phyloP scores from a whole-genome alignment of 1,139 yeast genomes.

The Geotrichum armillariae region DNA sequence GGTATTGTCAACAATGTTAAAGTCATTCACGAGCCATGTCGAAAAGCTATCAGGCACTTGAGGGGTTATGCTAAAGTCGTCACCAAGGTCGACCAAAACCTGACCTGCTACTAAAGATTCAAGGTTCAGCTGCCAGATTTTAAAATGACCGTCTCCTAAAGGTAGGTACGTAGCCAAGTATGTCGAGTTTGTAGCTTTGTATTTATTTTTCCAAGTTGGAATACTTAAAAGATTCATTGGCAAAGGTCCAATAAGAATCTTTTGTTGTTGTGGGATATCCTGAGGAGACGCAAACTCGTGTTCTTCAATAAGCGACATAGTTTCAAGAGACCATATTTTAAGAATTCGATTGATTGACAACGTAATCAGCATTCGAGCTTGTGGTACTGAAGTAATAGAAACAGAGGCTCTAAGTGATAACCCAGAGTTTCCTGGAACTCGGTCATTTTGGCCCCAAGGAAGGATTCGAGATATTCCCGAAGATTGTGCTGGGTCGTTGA shows the following conservation, averaged over 20 bases:
- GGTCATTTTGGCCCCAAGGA: conserved; percentile 29
- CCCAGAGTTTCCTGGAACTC: conserved; percentile 37
- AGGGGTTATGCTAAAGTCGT: conserved; percentile 31
- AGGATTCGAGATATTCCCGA: conserved; percentile 25
- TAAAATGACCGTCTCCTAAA: conserved; percentile 46
- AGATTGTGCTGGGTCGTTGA: conserved; percentile 30
- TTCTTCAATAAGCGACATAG: conserved; percentile 23
- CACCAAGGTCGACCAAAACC: conserved; percentile 37
- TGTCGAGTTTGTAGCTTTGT: conserved; percentile 15
- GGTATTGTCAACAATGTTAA: conserved; percentile 22
- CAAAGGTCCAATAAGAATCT: conserved; percentile 14
- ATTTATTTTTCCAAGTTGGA: conserved; percentile 6
- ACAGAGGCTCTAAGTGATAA: conserved; percentile 32
- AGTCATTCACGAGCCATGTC: conserved; percentile 51
- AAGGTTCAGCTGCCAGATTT: conserved; percentile 42
- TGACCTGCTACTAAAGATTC: conserved; percentile 23
- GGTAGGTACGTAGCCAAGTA: conserved; percentile 44
- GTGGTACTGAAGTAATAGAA: conserved; percentile 27
- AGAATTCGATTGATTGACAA: conserved; percentile 34
- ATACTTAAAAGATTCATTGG: conserved; percentile 18
- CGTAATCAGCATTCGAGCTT: conserved; percentile 27
- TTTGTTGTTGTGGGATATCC: conserved; percentile 1
- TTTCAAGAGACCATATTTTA: conserved; percentile 35
- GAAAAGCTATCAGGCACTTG: conserved; percentile 41
- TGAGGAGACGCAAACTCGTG: conserved; percentile 10